Evolutionary conservation across 129 eudicot genomes (phyloP), one percentile per base, ranked within the genome.

Genomic region (Flaveria linearis): DNA sequence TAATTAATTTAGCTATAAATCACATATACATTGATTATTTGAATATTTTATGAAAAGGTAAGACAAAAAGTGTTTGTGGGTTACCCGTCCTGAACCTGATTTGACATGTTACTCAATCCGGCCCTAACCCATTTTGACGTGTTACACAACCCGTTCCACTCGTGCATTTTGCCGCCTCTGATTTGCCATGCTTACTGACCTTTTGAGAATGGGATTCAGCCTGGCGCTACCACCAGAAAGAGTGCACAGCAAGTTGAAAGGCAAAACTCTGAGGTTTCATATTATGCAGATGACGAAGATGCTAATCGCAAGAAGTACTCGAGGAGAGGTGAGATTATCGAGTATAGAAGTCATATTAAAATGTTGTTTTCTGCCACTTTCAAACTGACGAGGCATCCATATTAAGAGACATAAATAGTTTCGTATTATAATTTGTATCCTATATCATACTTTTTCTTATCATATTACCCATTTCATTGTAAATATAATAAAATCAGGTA

Each of bases 241-340:
- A 76, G 83, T 83, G 85, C 89, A 52, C 13, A 65, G 11, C 96
- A 86, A 85, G 92, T 82, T 68, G 98, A 92, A 77, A 88, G 88
- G 81, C 95, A 83, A 67, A 90, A 78, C 82, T 90, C 98, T 69
- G 98, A 93, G 83, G 79, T 88, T 42, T 86, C 96, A 58, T 93
- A 93, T 78, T 90, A 83, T 77, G 96, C 89, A 55, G 98, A 93
- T 61, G 98, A 93, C 75, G 98, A 93, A 82, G 96, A 93, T 86
- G 89, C 80, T 43, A 90, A 90, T 69, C 86, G 76, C 74, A 93
- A 93, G 67, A 93, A 90, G 85, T 93, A 93, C 85, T 76, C 92
- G 0, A 80, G 89, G 80, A 83, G 98, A 84, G 98, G 98, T 92
- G 53, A 77, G 82, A 78, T 2, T 5, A 20, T 62, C 46, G 42